phyloP scores from a whole-genome alignment of 306 rosid genomes.

The Vicia villosa region DNA sequence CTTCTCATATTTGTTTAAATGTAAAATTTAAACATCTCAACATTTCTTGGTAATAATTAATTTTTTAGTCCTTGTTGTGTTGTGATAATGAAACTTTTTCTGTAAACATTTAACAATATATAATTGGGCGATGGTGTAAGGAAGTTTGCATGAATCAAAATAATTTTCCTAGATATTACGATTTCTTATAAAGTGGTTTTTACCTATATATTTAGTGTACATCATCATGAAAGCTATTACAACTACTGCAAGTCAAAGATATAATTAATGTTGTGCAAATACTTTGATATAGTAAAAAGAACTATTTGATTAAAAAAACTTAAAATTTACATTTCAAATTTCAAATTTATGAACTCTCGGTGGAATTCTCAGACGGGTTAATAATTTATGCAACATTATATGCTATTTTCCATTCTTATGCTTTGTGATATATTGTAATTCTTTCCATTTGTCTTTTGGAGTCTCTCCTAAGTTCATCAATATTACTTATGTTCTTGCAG shows the following conservation, averaged over 20 bases:
- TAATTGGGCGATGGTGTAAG: no score
- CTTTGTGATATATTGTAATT: not conserved
- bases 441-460: not conserved
- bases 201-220: not conserved
- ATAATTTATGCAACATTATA: no score
- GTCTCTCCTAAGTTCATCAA: not conserved
- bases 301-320: not conserved
- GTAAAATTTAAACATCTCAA: no score
- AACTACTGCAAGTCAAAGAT: no score
- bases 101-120: not conserved
- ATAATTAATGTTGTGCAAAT: not conserved
- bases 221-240: no score
- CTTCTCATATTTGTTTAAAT: not conserved
- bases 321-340: no score
- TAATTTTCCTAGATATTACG: not conserved
- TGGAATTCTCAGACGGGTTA: no score
- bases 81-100: not conserved
- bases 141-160: not conserved
- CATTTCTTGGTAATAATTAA: no score
- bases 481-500: slow-evolving; percentile 18
- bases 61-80: not conserved
- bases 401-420: not conserved
- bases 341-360: no score
- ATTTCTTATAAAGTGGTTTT: not conserved
- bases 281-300: not conserved